These are phyloP conservation scores for Ustilago esculenta DNA, from an alignment of 1,284 basidiomycete genomes.

Conservation along the genomic window DNA sequence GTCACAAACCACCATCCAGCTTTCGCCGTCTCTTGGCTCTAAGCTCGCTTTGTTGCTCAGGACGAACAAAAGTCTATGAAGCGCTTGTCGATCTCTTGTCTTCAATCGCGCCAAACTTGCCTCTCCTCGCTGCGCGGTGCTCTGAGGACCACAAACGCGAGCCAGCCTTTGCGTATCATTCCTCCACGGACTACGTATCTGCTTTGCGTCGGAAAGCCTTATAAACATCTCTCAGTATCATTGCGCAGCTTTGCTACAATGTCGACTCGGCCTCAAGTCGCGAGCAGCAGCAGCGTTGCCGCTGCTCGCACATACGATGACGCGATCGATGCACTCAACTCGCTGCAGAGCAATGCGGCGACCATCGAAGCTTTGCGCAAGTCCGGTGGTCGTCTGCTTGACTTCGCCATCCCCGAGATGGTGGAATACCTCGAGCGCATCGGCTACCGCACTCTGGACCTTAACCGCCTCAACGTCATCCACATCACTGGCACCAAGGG, in stretches of 20 bases:
- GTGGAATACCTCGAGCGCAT: conserved; percentile 86
- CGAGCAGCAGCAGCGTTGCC: conserved; percentile 3
- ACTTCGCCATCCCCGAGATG: conserved; percentile 86
- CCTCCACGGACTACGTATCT: no score
- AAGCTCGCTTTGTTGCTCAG: not conserved
- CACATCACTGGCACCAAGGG: conserved; percentile 99
- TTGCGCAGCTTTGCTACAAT: conserved; percentile 1
- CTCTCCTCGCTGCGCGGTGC: not conserved
- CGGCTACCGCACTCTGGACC: conserved; percentile 81
- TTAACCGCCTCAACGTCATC: conserved; percentile 89
- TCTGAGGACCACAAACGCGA: not conserved
- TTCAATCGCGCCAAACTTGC: not conserved
- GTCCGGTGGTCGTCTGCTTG: conserved; percentile 76
- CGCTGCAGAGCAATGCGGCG: conserved; percentile 92
- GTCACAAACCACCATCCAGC: not conserved
- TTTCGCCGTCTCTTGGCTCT: no score
- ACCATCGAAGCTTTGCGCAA: conserved; percentile 84
- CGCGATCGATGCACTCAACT: conserved; percentile 87
- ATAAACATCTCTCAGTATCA: not conserved
- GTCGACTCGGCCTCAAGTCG: conserved; percentile 3
- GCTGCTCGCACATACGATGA: conserved; percentile 70
- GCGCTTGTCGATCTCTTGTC: not conserved
- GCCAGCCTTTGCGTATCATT: not conserved
- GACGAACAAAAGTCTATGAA: conserved; percentile 11
- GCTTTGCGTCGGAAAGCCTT: not conserved